Evolutionary conservation across 768 basidiomycete genomes (phyloP).

Genomic region (Leccinum boreale): DNA sequence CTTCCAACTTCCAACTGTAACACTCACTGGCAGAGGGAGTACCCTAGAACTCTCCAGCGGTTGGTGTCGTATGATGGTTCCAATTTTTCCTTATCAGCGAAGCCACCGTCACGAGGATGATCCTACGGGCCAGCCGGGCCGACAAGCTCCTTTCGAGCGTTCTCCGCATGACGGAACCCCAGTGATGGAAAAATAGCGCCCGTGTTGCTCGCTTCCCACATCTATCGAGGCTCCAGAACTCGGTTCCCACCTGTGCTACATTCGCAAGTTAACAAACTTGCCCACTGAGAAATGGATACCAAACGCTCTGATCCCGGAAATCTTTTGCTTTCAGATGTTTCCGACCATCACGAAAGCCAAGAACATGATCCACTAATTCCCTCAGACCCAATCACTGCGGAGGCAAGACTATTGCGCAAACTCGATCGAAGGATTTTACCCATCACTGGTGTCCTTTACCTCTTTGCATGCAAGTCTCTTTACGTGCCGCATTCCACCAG

Average conservation of each 20-base stretch:
- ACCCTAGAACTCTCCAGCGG: too few species aligned
- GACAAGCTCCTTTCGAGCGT: too few species aligned
- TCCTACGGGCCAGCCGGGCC: too few species aligned
- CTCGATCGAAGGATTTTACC: conserved; percentile 68
- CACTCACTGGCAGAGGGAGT: too few species aligned
- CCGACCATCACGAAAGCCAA: neutral
- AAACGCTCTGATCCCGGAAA: conserved; percentile 9
- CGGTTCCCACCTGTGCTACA: neutral
- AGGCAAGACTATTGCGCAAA: conserved; percentile 56
- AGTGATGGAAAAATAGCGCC: neutral
- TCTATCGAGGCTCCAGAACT: neutral
- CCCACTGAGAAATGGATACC: conserved; percentile 10
- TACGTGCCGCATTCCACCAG: neutral
- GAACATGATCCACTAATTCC: conserved; percentile 21
- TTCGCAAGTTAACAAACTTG: neutral
- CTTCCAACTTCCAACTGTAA: too few species aligned
- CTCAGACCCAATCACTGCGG: conserved; percentile 32
- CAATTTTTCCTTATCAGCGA: too few species aligned
- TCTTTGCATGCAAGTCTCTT: conserved; percentile 64
- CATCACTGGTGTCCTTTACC: conserved; percentile 65
- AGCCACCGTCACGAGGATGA: too few species aligned
- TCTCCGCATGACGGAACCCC: too few species aligned
- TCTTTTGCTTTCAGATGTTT: conserved; percentile 2
- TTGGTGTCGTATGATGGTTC: too few species aligned
- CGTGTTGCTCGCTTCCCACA: neutral